phyloP scores from a whole-genome alignment of 805 yeast species.

The Ogataea henricii region DNA sequence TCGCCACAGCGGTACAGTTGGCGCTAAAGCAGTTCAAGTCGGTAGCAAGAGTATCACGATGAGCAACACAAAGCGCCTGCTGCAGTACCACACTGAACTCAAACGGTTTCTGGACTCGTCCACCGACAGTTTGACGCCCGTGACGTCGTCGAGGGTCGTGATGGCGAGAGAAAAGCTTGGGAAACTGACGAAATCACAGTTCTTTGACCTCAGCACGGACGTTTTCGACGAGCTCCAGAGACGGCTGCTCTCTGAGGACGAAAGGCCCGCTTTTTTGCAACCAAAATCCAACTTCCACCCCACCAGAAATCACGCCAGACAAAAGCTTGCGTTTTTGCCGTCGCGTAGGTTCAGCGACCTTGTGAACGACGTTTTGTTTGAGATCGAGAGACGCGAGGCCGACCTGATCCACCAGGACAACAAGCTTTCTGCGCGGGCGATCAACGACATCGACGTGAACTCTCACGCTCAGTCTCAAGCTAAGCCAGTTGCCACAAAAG shows the following conservation, averaged over 20 bases:
- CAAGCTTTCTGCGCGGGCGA: constrained; percentile 15
- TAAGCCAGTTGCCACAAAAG: too few relatives aligned
- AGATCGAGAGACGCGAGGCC: constrained; percentile 62
- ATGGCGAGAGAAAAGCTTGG: constrained; percentile 85
- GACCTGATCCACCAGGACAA: constrained; percentile 17
- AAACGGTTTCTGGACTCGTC: constrained; percentile 53
- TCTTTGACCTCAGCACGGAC: constrained; percentile 88
- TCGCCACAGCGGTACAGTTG: not conserved
- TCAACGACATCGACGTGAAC: constrained; percentile 11
- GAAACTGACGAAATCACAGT: constrained; percentile 79
- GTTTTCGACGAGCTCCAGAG: constrained; percentile 91
- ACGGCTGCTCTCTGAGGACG: constrained; percentile 59
- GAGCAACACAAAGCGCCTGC: constrained; percentile 22
- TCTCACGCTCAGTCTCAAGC: too few relatives aligned
- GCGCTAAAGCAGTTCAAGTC: constrained; percentile 4
- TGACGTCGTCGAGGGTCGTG: constrained; percentile 61
- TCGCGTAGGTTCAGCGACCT: constrained; percentile 82
- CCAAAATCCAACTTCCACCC: constrained; percentile 82
- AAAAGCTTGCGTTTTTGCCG: constrained; percentile 83
- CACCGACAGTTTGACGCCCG: constrained; percentile 44
- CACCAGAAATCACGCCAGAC: constrained; percentile 93
- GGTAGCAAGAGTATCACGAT: constrained; percentile 10
- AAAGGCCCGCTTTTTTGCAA: constrained; percentile 58
- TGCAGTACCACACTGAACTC: constrained; percentile 48
- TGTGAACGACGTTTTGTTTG: constrained; percentile 85